Percentiles rank a stretch among this genome's conserved stretches.
Evolutionary conservation across 2,329 filamentous ascomycete genomes (phyloP).

Genomic region (Plectosphaerella plurivora): DNA sequence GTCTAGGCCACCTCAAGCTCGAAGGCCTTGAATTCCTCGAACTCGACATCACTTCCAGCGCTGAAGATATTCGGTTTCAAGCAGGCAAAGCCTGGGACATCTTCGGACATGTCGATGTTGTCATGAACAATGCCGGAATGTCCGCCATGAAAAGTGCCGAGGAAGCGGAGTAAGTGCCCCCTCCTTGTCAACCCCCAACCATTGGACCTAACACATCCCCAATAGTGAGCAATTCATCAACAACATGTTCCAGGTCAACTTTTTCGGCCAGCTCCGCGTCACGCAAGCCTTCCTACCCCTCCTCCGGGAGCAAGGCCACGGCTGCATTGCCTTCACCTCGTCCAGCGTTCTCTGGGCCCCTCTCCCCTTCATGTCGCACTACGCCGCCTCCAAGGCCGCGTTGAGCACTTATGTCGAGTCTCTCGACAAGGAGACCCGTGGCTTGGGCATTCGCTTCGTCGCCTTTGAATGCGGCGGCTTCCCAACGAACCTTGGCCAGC

Average conservation of each 20-base stretch:
- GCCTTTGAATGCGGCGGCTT: conserved; percentile 8
- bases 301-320: conserved; percentile 17
- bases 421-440: not conserved
- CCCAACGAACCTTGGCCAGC: conserved; percentile 8
- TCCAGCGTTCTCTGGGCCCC: conserved; percentile 10
- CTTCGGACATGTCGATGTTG: conserved; percentile 33
- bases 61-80: conserved; percentile 28
- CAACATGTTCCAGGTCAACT: conserved; percentile 20
- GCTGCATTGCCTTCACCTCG: conserved; percentile 22
- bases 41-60: conserved; percentile 21
- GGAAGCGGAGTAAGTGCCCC: conserved; percentile 23
- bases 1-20: conserved; percentile 32
- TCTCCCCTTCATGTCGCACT: conserved; percentile 17
- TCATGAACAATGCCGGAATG: conserved; percentile 17
- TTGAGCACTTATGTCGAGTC: conserved; percentile 15
- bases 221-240: conserved; percentile 18
- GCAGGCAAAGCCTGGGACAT: conserved; percentile 31
- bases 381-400: conserved; percentile 20
- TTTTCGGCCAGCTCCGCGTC: conserved; percentile 19
- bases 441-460: not conserved
- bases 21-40: conserved; percentile 31
- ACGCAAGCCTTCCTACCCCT: conserved; percentile 20
- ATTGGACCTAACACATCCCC: not conserved
- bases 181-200: not conserved
- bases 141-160: conserved; percentile 18